A percentile compares a stretch with the other conserved stretches of the same genome.
Conservation (phyloP, 306 rosid genomes). For the Luffa aegyptiaca region DNA sequence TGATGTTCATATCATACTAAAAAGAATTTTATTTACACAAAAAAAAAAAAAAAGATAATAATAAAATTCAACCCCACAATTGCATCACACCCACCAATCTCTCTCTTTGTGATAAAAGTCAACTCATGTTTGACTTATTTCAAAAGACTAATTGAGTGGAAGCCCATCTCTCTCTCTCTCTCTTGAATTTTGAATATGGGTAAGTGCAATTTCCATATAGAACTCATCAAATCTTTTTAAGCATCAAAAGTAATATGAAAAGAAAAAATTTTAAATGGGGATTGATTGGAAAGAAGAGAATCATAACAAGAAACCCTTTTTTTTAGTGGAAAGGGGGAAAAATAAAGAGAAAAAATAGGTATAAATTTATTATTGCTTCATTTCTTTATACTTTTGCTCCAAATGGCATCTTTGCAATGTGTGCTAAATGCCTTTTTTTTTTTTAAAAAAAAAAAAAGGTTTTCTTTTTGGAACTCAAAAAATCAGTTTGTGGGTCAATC, state of each 20-base stretch:
- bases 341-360: no score
- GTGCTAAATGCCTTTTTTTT: neutral
- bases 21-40: neutral
- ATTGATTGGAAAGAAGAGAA: neutral
- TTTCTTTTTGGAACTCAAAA: neutral
- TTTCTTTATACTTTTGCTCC: neutral
- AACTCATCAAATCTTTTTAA: neutral
- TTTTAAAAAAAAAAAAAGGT: neutral
- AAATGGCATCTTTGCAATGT: neutral
- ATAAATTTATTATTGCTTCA: no score
- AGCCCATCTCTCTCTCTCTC: neutral
- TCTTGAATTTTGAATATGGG: neutral
- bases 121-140: neutral
- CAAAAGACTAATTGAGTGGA: conserved; percentile 5
- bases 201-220: neutral
- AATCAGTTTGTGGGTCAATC: neutral
- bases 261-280: neutral
- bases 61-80: neutral
- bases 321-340: neutral
- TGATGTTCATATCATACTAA: neutral
- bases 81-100: neutral
- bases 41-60: neutral
- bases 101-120: neutral
- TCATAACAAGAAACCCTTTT: neutral
- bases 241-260: neutral